Evolutionary conservation across 23 red algal species (phyloP), one percentile per base, ranked within the genome.

Genomic region (Gracilariopsis chorda): DNA sequence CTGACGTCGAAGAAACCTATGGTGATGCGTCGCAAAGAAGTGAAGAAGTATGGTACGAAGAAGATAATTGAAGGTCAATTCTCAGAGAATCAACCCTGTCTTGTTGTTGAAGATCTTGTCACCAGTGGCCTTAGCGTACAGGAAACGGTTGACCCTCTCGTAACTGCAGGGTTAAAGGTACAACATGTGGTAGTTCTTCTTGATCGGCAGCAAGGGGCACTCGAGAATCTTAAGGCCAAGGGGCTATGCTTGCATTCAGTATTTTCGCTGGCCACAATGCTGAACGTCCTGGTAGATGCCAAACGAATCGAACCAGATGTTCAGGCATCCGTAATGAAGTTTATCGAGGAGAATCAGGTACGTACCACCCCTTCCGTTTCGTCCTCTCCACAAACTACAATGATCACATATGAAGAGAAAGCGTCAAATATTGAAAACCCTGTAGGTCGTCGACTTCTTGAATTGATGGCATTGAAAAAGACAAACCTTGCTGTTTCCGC

Each of bases 21-120:
- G 96, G 48, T 98, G 12, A 95, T 98, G 88, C 69, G 93, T 21
- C 65, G 96, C 43, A 98, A 98, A 74, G 96, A 98, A 80, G 68
- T 61, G 5, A 98, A 98, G 83, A 77, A 40, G 23, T 91, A 98
- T 60, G 96, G 96, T 0, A 93, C 88, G n/a, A 95, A 95, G 44
- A 92, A 93, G 47, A 84, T 75, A 13, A 92, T 98, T 21, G 96
- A 98, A 70, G 96, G 96, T 14, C 40, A 40, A 0, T 96, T 84
- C 58, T 17, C 37, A 20, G 49, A 79, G 16, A 88, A 90, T 37
- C 41, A 79, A 43, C 72, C 43, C 1, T 78, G 81, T 59, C 48
- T 98, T 44, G 82, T 98, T 10, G 85, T 98, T 33, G 96, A 98
- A 86, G 96, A 98, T 33, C 78, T 98, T 32, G 91, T 98, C 8